Evolutionary conservation across 2,329 filamentous ascomycete species (phyloP).

Genomic region (Sclerotinia sclerotiorum): DNA sequence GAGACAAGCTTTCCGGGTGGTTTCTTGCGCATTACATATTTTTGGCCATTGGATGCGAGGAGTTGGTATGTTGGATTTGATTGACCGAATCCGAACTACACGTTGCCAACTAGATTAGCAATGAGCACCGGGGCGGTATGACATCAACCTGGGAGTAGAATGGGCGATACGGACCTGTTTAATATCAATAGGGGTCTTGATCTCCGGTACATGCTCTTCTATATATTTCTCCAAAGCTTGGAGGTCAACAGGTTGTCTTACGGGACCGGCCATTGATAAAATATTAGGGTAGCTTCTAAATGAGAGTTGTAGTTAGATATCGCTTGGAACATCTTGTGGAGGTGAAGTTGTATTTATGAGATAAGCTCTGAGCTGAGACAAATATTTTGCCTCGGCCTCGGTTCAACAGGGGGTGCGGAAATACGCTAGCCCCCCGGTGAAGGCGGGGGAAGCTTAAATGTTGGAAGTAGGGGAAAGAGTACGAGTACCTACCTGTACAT

Average conservation of each 20-base stretch:
- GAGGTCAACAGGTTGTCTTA: slow-evolving; percentile 89
- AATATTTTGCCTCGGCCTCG: slow-evolving; percentile 19
- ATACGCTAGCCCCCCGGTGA: slow-evolving; percentile 14
- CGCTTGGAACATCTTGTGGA: neutral
- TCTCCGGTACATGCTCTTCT: slow-evolving; percentile 72
- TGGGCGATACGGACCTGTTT: slow-evolving; percentile 67
- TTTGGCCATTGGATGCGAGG: slow-evolving; percentile 65
- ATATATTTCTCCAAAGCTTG: slow-evolving; percentile 78
- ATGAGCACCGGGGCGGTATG: neutral
- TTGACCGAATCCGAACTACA: slow-evolving; percentile 91
- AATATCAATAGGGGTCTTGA: slow-evolving; percentile 78
- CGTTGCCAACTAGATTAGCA: slow-evolving; percentile 16
- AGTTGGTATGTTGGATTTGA: slow-evolving; percentile 97
- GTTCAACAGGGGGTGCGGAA: slow-evolving; percentile 18
- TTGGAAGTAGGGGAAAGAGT: neutral
- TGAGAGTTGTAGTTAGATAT: neutral
- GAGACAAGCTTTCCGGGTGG: slow-evolving; percentile 92
- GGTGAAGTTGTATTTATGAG: slow-evolving; percentile 6
- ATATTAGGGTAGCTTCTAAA: neutral
- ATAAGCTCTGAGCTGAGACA: neutral
- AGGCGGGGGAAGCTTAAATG: slow-evolving; percentile 1
- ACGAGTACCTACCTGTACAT: no score
- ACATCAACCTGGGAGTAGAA: neutral
- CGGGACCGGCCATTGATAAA: slow-evolving; percentile 72
- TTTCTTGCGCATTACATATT: slow-evolving; percentile 95